Base-by-base conservation (phyloP, 805 yeast genomes). In the Huiozyma sinensis region DNA sequence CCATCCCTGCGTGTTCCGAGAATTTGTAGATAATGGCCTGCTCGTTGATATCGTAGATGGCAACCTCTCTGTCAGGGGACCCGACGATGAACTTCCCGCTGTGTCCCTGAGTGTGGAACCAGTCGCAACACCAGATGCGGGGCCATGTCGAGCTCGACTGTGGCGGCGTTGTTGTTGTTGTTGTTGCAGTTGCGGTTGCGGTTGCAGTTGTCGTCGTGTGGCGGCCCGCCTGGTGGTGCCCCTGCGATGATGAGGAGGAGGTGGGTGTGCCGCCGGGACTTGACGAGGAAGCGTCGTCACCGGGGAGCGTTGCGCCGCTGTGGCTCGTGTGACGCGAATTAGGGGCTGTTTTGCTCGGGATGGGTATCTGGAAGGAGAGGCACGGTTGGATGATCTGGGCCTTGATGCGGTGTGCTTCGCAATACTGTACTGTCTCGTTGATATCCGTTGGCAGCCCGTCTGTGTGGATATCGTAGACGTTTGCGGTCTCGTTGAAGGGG, bases 51-150 rank as follows among this genome's bases (percentile, higher is more conserved):
- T 72, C 68, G 66, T 74, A 77, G 24, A 75, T 57, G 0, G 70
- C 66, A 36, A 80, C 68, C 48, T 71, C 80, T 48, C 79, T 77
- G 57, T 84, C 95, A 0, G 89, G 88, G 0, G 89, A 79, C 0
- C 94, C 90, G 17, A 84, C 69, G 5, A 83, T 70, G 51, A 87
- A 80, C 42, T 72, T 63, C 35, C 65, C 64, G 28, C 47, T 45
- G 40, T 56, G 57, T 29, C 47, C 46, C 12, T 71, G 68, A 39
- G 70, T 64, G 5, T 82, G 84, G 41, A 82, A 64, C 77, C 90
- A 88, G 49, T 79, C 89, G 50, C 88, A 78, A 29, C 81, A 67
- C 69, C 77, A 71, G 10, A 71, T 58, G 42, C 77, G 55, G 9
- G 65, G 57, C 7, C 57, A 41, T 13, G 43, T 51, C 4, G 39